Evolutionary conservation across 495 filamentous ascomycete genomes (phyloP), one percentile per base, ranked within the genome.

Genomic region (Daldinia childiae): DNA sequence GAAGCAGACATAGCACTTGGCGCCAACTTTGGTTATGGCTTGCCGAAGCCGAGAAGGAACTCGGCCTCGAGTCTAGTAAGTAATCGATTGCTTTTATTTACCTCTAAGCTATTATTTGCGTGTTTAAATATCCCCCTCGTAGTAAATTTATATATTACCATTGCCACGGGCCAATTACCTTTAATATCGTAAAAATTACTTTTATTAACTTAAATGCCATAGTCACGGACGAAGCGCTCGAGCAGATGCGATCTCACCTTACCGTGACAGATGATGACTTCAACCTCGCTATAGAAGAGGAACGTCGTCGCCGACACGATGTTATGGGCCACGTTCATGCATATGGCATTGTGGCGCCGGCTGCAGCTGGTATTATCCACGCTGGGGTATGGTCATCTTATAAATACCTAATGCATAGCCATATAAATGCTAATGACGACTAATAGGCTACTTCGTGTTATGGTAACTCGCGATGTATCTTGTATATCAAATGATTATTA

Each of bases 231-330:
- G 88, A 94, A 64, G 92, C 92, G 24, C 82, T 95, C 58, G 79
- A 83, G 55, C 87, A 94, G 82, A 93, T 97, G 91, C 87, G 85
- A 73, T 84, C 84, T 12, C 87, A 96, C 68, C 79, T 91, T 55
- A 83, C 78, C 14, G 88, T 98, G 39, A 88, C 89, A 32, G 95
- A 97, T 71, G 86, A 90, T 36, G 93, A 92, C 70, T 97, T 98
- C 76, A 80, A 85, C 68, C 83, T 91, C 66, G 92, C 92, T 34
- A 87, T 86, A 5, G 89, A 88, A 65, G 93, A 97, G 78, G 95
- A 97, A 82, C 92, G 89, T 83, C 85, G 85, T 55, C 82, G 92
- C 56, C 81, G 93, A 54, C 81, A 86, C 62, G 90, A 91, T 83
- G 88, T 90, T 64, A 89, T 90, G 87, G 85, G 64, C 8, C 90